Base-by-base conservation (phyloP, 1,139 yeast species). In the Suhomyces bokatorum region DNA sequence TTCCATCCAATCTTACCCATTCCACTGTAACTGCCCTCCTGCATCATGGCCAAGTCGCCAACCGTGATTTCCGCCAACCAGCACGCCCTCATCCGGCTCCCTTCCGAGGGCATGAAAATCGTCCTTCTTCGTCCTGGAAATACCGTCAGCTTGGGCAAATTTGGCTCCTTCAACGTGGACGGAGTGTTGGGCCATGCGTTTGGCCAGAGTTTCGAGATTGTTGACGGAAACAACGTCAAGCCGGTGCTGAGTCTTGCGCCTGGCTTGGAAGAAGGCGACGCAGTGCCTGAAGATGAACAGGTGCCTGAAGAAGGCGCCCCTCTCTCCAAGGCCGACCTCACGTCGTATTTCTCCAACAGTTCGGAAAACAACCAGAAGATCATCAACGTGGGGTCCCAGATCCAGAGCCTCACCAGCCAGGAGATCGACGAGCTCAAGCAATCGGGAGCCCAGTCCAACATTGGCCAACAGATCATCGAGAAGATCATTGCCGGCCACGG, bases 191-290 rank as follows among this genome's bases (percentile, higher is more conserved):
- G 97, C 2, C 84, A 75, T 57, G 87, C 93, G 5, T 85, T 80
- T 56, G 99, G 99, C 1, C 91, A 87, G 56, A 82, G 96, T 0
- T 93, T 93, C 66, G 98, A 93, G 61, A 86, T 93, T 35, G 60
- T 75, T 27, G 87, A 81, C 39, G 83, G 80, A 48, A 69, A 72
- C 47, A 67, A 70, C 24, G 81, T 83, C 8, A 64, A 64, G 40
- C 79, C 85, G 2, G 75, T 81, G 37, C 66, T 68, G 44, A 64
- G 70, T 31, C 59, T 73, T 27, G 39, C 44, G 3, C 44, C 47
- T n/a, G 44, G 44, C 6, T 43, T 53, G 6, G 49, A 50, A 28
- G 46, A 45, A 9, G 42, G 37, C 6, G 49, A 47, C 6, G 6
- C 24, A 11, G 42, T 34, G 43, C 48, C 44, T 14, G 44, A 44